phyloP scores from a whole-genome alignment of 2,329 filamentous ascomycete genomes.

The Neofusicoccum kwambonambiense region DNA sequence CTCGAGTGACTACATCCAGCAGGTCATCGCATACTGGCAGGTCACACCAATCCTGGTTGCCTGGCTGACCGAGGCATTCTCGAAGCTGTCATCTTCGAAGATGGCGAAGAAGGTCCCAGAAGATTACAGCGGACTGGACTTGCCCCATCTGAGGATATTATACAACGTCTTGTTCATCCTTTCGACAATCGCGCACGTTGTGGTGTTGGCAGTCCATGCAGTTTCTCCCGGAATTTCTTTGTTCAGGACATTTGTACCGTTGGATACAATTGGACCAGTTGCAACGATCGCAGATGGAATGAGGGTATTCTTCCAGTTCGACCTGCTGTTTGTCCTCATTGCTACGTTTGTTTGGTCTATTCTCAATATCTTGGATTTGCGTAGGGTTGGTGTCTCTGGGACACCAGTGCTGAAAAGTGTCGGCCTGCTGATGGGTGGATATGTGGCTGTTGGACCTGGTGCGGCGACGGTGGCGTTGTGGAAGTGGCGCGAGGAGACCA shows the following conservation, averaged over 20 bases:
- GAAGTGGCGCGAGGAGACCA: background rate
- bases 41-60: background rate
- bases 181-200: background rate
- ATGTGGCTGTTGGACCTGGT: background rate
- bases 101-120: background rate
- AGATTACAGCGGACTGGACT: background rate
- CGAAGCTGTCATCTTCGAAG: background rate
- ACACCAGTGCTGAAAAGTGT: background rate
- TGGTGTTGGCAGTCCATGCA: background rate
- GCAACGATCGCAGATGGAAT: background rate
- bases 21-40: background rate
- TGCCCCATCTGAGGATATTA: background rate
- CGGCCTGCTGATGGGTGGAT: background rate
- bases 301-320: slow-evolving; percentile 1
- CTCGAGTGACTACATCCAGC: background rate
- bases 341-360: background rate
- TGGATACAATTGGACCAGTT: background rate
- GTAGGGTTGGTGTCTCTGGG: background rate
- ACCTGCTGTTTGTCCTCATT: background rate
- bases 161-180: background rate
- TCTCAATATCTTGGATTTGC: background rate
- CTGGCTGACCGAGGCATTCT: background rate
- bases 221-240: background rate
- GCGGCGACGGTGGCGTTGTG: background rate
- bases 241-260: background rate